Conservation (phyloP, 345 rosid species). For the Boechera retrofracta region DNA sequence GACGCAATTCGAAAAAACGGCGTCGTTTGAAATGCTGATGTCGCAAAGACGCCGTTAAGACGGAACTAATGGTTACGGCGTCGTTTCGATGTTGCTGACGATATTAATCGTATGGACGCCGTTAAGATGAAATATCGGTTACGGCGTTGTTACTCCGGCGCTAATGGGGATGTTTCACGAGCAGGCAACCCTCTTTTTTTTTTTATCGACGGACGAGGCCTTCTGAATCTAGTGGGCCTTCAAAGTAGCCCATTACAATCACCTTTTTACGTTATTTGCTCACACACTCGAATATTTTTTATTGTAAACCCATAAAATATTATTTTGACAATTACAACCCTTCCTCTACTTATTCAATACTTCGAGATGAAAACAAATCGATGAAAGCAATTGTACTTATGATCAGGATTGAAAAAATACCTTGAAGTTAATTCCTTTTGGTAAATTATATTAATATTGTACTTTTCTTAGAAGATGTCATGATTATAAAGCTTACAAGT, state of each 20-base stretch:
- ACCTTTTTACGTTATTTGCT: not conserved
- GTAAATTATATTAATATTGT: not conserved
- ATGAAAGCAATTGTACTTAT: not conserved
- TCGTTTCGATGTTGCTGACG: not conserved
- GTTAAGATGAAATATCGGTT: not conserved
- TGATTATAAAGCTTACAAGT: slow-evolving; percentile 10
- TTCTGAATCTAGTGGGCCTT: not conserved
- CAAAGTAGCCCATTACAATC: not conserved
- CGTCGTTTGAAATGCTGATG: not conserved
- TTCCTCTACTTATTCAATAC: not conserved
- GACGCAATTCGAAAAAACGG: not conserved
- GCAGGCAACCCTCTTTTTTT: not conserved
- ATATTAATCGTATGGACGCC: not conserved
- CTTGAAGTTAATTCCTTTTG: not conserved
- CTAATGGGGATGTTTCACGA: not conserved
- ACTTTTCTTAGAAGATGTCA: slow-evolving; percentile 13
- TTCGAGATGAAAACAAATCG: not conserved
- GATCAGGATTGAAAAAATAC: not conserved
- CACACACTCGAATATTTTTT: not conserved
- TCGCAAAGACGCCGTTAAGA: slow-evolving; percentile 2
- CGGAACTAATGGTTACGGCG: not conserved
- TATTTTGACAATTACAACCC: not conserved
- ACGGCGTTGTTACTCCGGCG: not conserved
- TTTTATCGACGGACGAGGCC: not conserved
- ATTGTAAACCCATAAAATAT: not conserved